Percentiles rank a stretch among this genome's conserved stretches.
Evolutionary conservation across 2,329 filamentous ascomycete species (phyloP).

Genomic region (Aspergillus ochraceoroseus): DNA sequence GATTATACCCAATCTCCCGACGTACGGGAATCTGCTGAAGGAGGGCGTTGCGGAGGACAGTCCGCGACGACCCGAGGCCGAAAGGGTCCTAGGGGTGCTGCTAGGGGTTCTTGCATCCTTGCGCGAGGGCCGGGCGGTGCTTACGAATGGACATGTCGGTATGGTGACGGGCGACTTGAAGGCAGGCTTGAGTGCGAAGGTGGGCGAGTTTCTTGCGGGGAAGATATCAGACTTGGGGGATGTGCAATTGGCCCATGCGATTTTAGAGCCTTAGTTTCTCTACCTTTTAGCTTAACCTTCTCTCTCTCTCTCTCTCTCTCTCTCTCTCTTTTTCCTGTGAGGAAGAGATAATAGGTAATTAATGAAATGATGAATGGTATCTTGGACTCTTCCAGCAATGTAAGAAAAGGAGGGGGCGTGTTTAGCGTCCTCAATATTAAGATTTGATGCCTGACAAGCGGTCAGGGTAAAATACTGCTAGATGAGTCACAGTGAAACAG

Average conservation of each 20-base stretch:
- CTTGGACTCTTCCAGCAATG: too few species aligned
- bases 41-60: conserved; percentile 50
- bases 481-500: too few species aligned
- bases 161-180: conserved; percentile 38
- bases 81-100: conserved; percentile 56
- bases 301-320: too few species aligned
- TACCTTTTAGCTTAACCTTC: background rate
- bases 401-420: too few species aligned
- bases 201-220: conserved; percentile 42
- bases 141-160: conserved; percentile 40
- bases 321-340: too few species aligned
- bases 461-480: too few species aligned
- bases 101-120: conserved; percentile 53
- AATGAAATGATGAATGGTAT: background rate
- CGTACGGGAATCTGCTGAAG: conserved; percentile 58
- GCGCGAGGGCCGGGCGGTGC: conserved; percentile 42
- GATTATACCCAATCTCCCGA: conserved; percentile 61
- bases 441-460: conserved; percentile 2
- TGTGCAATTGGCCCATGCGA: conserved; percentile 37
- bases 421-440: too few species aligned
- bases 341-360: too few species aligned
- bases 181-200: conserved; percentile 35
- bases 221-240: conserved; percentile 42
- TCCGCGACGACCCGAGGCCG: conserved; percentile 54
- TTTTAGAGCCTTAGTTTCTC: conserved; percentile 30